Evolutionary conservation across 2,329 filamentous ascomycete genomes (phyloP).

Genomic region (Myriosclerotinia duriaeana): DNA sequence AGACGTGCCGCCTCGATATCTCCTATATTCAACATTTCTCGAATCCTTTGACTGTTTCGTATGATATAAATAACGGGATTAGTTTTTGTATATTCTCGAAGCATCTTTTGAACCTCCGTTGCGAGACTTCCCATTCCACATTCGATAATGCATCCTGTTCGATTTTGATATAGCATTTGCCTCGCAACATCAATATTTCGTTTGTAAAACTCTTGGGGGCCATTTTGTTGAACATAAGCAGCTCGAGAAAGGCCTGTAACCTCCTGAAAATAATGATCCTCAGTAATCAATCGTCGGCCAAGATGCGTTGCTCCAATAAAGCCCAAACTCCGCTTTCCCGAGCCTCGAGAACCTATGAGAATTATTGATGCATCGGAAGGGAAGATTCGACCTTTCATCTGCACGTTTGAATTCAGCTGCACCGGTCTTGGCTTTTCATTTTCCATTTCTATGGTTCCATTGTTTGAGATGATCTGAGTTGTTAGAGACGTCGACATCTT

Average conservation of each 20-base stretch:
- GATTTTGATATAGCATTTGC: slow-evolving; percentile 58
- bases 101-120: slow-evolving; percentile 47
- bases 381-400: slow-evolving; percentile 34
- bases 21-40: slow-evolving; percentile 47
- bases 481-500: slow-evolving; percentile 38
- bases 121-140: slow-evolving; percentile 61
- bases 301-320: slow-evolving; percentile 73
- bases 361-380: slow-evolving; percentile 64
- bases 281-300: slow-evolving; percentile 65
- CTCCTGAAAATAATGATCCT: slow-evolving; percentile 67
- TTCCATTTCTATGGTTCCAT: slow-evolving; percentile 24
- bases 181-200: slow-evolving; percentile 63
- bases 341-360: slow-evolving; percentile 69
- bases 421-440: background rate
- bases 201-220: slow-evolving; percentile 60
- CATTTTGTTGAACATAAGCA: slow-evolving; percentile 62
- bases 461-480: slow-evolving; percentile 32
- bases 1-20: slow-evolving; percentile 46
- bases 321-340: slow-evolving; percentile 73
- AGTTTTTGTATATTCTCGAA: slow-evolving; percentile 60
- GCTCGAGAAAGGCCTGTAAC: slow-evolving; percentile 60
- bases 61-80: slow-evolving; percentile 72
- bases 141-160: slow-evolving; percentile 64
- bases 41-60: slow-evolving; percentile 64
- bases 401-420: slow-evolving; percentile 31